phyloP scores from a whole-genome alignment of 1,284 basidiomycete species.

The Ceratobasidium sp. region DNA sequence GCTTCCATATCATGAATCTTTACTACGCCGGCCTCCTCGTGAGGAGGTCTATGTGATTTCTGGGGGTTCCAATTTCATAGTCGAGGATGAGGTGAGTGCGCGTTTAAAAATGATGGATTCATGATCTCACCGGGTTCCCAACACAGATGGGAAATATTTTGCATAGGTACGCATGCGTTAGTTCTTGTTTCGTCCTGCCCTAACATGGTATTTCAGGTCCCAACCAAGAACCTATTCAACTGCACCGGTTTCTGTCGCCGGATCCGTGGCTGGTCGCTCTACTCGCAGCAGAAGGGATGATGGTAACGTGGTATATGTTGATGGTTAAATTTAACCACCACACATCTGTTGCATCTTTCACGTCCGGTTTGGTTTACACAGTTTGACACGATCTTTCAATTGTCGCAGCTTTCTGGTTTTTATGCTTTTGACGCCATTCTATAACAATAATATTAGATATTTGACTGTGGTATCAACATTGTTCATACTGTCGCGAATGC shows the following conservation, averaged over 20 bases:
- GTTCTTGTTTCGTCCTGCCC: not conserved
- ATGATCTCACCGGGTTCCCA: not conserved
- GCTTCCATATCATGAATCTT: conserved; percentile 37
- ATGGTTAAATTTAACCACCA: not conserved
- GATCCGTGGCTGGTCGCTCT: conserved; percentile 28
- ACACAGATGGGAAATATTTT: conserved; percentile 34
- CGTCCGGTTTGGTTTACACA: conserved; percentile 23
- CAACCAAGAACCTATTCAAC: conserved; percentile 35
- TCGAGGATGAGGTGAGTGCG: conserved; percentile 35
- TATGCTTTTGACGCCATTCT: not conserved
- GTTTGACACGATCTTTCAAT: conserved; percentile 8
- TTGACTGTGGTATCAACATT: conserved; percentile 9
- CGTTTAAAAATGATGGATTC: not conserved
- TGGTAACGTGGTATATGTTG: conserved; percentile 18
- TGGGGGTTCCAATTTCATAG: conserved; percentile 39
- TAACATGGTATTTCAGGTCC: conserved; percentile 8
- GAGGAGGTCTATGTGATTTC: conserved; percentile 40
- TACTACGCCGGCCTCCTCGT: conserved; percentile 35
- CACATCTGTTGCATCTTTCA: not conserved
- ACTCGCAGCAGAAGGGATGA: conserved; percentile 32
- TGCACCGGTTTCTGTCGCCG: conserved; percentile 24
- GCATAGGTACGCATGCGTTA: conserved; percentile 1
- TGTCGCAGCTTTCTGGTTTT: conserved; percentile 20
- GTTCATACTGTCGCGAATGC: not conserved
- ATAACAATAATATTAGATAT: conserved; percentile 17